Conservation (phyloP, 2,329 filamentous ascomycete species). For the Exophiala xenobiotica region DNA sequence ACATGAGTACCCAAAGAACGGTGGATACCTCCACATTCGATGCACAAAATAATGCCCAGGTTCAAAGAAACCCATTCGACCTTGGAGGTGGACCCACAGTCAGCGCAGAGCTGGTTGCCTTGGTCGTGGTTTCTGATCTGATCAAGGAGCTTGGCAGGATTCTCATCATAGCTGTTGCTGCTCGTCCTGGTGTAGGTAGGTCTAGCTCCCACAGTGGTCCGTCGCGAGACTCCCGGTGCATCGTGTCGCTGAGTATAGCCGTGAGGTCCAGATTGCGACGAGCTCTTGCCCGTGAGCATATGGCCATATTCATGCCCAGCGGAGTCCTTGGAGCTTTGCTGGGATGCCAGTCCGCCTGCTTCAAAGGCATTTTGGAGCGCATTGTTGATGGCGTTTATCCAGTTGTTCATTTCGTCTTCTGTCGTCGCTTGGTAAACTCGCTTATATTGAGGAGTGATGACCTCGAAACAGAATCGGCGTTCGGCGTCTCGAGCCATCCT, state of each 20-base stretch:
- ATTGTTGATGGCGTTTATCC: conserved; percentile 96
- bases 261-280: conserved; percentile 58
- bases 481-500: conserved; percentile 93
- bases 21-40: conserved; percentile 97
- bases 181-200: conserved; percentile 68
- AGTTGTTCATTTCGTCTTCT: conserved; percentile 95
- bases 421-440: conserved; percentile 96
- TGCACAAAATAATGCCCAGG: conserved; percentile 90
- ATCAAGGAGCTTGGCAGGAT: conserved; percentile 81
- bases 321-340: conserved; percentile 56
- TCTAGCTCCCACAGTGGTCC: conserved; percentile 87
- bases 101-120: conserved; percentile 89
- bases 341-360: conserved; percentile 60
- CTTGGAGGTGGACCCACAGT: conserved; percentile 87
- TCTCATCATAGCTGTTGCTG: conserved; percentile 69
- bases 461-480: conserved; percentile 93
- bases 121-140: conserved; percentile 86
- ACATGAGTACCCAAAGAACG: conserved; percentile 95
- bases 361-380: conserved; percentile 90
- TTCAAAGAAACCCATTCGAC: conserved; percentile 99
- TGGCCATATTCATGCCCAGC: conserved; percentile 85
- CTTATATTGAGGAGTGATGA: conserved; percentile 94
- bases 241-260: conserved; percentile 43
- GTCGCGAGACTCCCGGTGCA: conserved; percentile 67
- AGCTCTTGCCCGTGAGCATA: conserved; percentile 87